Evolutionary conservation across 345 rosid species (phyloP).

Genomic region (Camelina neglecta): DNA sequence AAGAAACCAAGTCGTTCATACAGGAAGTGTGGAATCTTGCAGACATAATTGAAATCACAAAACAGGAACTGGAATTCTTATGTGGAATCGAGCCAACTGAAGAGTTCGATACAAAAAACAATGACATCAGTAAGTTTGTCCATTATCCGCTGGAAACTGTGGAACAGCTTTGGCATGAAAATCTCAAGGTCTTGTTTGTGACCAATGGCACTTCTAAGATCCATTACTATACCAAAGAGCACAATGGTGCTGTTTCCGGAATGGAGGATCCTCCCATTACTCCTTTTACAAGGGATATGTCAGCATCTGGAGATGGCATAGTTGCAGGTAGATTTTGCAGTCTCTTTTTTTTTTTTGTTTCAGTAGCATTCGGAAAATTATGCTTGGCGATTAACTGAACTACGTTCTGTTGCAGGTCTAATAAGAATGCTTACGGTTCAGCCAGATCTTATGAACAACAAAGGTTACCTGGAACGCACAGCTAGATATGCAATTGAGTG

Average conservation of each 20-base stretch:
- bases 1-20: constrained; percentile 71
- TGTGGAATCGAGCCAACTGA: constrained; percentile 70
- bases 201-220: constrained; percentile 93
- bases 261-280: constrained; percentile 85
- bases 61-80: constrained; percentile 89
- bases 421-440: constrained; percentile 86
- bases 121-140: constrained; percentile 65
- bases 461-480: constrained; percentile 65
- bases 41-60: constrained; percentile 75
- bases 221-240: constrained; percentile 83
- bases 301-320: constrained; percentile 93
- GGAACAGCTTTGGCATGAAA: constrained; percentile 81
- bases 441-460: constrained; percentile 66
- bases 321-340: constrained; percentile 65
- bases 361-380: background rate
- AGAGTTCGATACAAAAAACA: constrained; percentile 73
- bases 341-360: background rate
- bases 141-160: constrained; percentile 69
- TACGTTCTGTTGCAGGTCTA: constrained; percentile 55
- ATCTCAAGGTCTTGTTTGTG: constrained; percentile 76
- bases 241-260: constrained; percentile 72
- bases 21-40: constrained; percentile 80
- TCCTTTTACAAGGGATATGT: constrained; percentile 83
- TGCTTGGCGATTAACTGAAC: constrained; percentile 5
- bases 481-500: constrained; percentile 77